Conservation (phyloP, 805 yeast genomes). For the Kuraishia molischiana region DNA sequence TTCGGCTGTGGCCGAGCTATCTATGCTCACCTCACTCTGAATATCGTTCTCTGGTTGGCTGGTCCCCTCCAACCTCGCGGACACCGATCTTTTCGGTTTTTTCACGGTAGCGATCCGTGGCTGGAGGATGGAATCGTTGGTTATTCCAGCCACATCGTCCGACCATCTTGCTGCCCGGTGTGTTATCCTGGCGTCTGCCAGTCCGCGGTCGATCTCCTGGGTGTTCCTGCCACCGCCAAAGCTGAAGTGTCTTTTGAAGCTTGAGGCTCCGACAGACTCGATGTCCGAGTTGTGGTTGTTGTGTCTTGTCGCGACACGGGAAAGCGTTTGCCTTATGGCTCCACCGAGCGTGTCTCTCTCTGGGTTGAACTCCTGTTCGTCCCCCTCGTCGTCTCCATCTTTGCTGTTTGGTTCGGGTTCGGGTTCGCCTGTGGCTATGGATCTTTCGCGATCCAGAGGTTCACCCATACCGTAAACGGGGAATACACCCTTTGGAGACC, state of each 20-base stretch:
- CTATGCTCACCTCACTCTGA: background rate
- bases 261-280: conserved; percentile 9
- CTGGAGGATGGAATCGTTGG: background rate
- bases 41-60: no score
- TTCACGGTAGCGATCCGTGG: background rate
- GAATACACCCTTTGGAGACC: conserved; percentile 70
- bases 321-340: conserved; percentile 12
- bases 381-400: conserved; percentile 17
- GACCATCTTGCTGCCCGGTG: conserved; percentile 30
- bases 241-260: conserved; percentile 15
- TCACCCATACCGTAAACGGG: conserved; percentile 75
- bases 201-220: conserved; percentile 19
- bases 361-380: conserved; percentile 14
- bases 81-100: no score
- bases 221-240: conserved; percentile 20
- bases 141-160: conserved; percentile 34
- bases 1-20: background rate
- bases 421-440: conserved; percentile 32
- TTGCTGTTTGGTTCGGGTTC: conserved; percentile 10
- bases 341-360: conserved; percentile 14
- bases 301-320: conserved; percentile 11
- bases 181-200: conserved; percentile 26
- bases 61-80: no score
- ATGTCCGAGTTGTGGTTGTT: conserved; percentile 9
- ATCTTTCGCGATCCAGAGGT: conserved; percentile 44